Evolutionary conservation across 306 rosid genomes (phyloP).

Genomic region (Ormosia semicastrata): DNA sequence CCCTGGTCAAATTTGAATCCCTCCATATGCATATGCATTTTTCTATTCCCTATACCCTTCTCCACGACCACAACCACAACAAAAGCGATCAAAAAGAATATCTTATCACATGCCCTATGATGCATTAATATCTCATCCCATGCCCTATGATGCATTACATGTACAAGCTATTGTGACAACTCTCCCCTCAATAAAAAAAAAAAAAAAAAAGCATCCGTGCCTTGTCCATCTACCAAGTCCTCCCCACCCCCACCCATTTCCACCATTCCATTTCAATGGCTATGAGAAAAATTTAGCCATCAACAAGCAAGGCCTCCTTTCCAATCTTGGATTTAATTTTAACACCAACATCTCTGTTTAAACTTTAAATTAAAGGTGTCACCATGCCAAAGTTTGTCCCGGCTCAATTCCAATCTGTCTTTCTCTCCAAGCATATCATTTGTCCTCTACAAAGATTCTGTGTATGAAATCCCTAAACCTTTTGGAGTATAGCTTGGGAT

Average conservation of each 20-base stretch:
- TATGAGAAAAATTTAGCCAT: constrained; percentile 43
- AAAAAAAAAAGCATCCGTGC: constrained; percentile 8
- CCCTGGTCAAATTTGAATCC: constrained; percentile 26
- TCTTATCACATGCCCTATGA: constrained; percentile 37
- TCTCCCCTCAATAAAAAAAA: constrained; percentile 16
- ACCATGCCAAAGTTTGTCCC: constrained; percentile 22
- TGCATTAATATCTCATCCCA: constrained; percentile 34
- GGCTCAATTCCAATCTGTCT: constrained; percentile 12
- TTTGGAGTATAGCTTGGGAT: constrained; percentile 59
- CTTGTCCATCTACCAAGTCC: not conserved
- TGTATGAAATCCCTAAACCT: constrained; percentile 52
- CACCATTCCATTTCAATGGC: constrained; percentile 31
- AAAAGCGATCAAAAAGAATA: constrained; percentile 17
- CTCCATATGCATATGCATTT: constrained; percentile 27
- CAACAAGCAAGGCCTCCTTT: constrained; percentile 6
- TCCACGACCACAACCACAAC: constrained; percentile 23
- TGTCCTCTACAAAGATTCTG: constrained; percentile 61
- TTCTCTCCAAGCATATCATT: constrained; percentile 28
- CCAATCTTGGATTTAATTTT: constrained; percentile 17
- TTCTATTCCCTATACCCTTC: constrained; percentile 42
- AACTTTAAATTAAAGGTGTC: constrained; percentile 9
- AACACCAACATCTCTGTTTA: not conserved
- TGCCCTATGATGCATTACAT: constrained; percentile 31
- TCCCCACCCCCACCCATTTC: not conserved
- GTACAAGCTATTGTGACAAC: constrained; percentile 25